Conservation (phyloP, 352 stramenopile species). For the Globisporangium echinulatum region DNA sequence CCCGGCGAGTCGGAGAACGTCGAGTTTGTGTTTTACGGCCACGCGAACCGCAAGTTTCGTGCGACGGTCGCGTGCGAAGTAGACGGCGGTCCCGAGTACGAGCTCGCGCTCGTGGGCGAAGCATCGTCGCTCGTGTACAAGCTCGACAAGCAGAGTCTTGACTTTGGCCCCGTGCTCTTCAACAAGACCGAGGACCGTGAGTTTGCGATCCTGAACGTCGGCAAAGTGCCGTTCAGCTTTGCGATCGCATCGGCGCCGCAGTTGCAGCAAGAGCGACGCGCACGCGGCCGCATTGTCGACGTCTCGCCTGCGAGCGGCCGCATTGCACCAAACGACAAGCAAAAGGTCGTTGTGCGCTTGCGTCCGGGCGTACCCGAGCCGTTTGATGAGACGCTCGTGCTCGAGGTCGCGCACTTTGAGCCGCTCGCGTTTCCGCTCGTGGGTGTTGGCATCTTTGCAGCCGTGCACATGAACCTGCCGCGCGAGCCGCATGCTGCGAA, state of each 20-base stretch:
- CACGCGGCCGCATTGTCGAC: conserved; percentile 52
- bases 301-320: conserved; percentile 75
- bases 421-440: conserved; percentile 88
- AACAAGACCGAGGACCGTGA: conserved; percentile 91
- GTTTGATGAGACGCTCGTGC: conserved; percentile 84
- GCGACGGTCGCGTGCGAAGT: conserved; percentile 89
- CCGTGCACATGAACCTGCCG: conserved; percentile 86
- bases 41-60: conserved; percentile 89
- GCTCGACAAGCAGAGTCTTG: conserved; percentile 86
- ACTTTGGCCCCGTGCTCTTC: conserved; percentile 93
- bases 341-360: conserved; percentile 84
- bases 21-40: conserved; percentile 93
- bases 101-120: conserved; percentile 84
- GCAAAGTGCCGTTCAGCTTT: conserved; percentile 90
- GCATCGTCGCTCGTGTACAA: conserved; percentile 89
- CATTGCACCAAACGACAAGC: conserved; percentile 87
- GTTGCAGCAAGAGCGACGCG: not conserved
- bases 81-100: conserved; percentile 91
- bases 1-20: conserved; percentile 88
- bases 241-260: conserved; percentile 40
- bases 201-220: conserved; percentile 89
- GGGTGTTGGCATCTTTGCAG: conserved; percentile 87
- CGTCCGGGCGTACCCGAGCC: conserved; percentile 81
- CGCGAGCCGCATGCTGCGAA: conserved; percentile 62
- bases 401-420: conserved; percentile 94